These are phyloP conservation scores for Nothophoma quercina DNA, from an alignment of 2,329 filamentous ascomycete species.

Conservation along the genomic window DNA sequence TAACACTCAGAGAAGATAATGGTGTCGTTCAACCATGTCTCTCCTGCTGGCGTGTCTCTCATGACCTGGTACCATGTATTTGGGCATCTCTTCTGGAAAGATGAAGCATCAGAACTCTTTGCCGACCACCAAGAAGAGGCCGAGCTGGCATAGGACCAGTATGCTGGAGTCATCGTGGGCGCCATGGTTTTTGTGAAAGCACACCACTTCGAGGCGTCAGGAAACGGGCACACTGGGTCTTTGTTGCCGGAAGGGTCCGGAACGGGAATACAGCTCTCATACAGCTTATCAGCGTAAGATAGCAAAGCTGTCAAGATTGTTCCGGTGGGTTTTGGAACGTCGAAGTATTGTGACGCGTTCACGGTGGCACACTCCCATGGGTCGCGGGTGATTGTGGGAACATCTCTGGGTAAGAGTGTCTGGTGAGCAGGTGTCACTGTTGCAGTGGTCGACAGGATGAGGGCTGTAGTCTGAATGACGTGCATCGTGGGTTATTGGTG, in stretches of 20 bases:
- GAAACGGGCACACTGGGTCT: slow-evolving; percentile 1
- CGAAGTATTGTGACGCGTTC: slow-evolving; percentile 1
- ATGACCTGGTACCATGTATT: slow-evolving; percentile 1
- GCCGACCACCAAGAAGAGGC: not conserved
- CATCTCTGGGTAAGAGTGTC: not conserved
- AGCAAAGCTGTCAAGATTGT: slow-evolving; percentile 1
- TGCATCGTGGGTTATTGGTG: not conserved
- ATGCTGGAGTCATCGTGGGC: not conserved
- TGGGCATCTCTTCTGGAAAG: not conserved
- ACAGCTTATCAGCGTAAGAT: not conserved
- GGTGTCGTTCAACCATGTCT: not conserved
- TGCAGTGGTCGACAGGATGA: not conserved
- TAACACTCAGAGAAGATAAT: not conserved
- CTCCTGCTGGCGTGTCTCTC: not conserved
- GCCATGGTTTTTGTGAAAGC: slow-evolving; percentile 1
- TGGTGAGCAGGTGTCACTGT: not conserved
- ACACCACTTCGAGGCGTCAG: slow-evolving; percentile 1
- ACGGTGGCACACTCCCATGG: not conserved
- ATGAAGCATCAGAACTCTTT: not conserved
- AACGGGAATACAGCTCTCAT: not conserved
- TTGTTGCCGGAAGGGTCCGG: too few species aligned
- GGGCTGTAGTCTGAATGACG: not conserved
- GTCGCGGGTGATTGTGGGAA: slow-evolving; percentile 2
- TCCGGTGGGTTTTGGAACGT: slow-evolving; percentile 1
- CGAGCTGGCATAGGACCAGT: not conserved